Evolutionary conservation across 2,329 filamentous ascomycete species (phyloP), one percentile per base, ranked within the genome.

Genomic region (Ceratocystis alfenasii): DNA sequence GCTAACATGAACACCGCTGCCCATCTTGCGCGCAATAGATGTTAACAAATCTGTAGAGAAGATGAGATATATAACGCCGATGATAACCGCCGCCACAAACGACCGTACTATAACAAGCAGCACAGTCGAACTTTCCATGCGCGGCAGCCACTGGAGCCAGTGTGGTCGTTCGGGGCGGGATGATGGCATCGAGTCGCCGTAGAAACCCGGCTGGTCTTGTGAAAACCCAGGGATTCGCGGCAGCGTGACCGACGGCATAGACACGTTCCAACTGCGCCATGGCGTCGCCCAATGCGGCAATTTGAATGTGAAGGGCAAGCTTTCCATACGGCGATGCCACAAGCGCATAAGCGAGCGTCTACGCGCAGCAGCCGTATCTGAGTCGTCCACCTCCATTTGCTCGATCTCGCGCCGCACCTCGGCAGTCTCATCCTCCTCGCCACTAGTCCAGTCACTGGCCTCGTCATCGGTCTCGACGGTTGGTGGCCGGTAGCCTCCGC

Each of bases 11-110:
- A 88, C 84, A 71, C 88, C 83, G 44, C 82, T 84, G 65, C 82
- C 81, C 71, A 88, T 79, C 63, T 83, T 83, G 67, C 81, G 77
- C 36, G 80, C 82, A 69, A 87, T 82, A 70, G 80, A 80, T 48
- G 84, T 84, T 72, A 96, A 90, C 50, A 96, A 75, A 75, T 95
- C 89, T 73, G 89, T 90, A 69, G 92, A 83, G 72, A 97, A 92
- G 62, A 97, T 79, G 64, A 93, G 77, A 75, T 95, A 97, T 55
- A 96, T 80, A 68, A 95, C 81, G 20, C 84, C 83, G 60, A 92
- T 78, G 12, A 97, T 85, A 59, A 95, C 76, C 61, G 91, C 77
- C 12, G 95, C 77, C 1, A 88, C 91, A 67, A 90, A 81, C 44
- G 94, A 73, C 36, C 93, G 84, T 48, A 87, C 87, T 57, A 92